These are phyloP conservation scores for Dipteronia sinensis DNA, from an alignment of 345 rosid genomes.

Conservation along the genomic window DNA sequence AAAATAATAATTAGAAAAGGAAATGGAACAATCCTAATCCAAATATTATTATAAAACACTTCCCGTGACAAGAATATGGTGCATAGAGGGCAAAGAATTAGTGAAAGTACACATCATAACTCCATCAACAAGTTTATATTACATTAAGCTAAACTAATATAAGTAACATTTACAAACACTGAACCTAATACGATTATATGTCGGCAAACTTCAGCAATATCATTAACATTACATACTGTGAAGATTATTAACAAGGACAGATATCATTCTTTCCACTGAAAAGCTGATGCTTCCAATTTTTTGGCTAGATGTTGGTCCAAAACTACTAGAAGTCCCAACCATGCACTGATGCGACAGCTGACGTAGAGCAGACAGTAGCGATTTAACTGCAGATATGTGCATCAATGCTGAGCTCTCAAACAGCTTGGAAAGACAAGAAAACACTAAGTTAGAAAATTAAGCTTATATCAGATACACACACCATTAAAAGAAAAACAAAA, in stretches of 20 bases:
- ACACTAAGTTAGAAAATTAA: conserved; percentile 38
- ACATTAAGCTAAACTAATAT: neutral
- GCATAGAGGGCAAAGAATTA: conserved; percentile 9
- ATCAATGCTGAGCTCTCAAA: conserved; percentile 98
- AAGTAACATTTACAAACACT: neutral
- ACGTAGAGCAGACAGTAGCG: conserved; percentile 88
- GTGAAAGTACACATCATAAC: conserved; percentile 7
- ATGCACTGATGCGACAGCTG: conserved; percentile 88
- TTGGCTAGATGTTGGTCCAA: conserved; percentile 73
- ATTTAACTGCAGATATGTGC: conserved; percentile 93
- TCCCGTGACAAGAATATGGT: no score
- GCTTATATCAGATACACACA: conserved; percentile 11
- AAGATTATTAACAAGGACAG: conserved; percentile 89
- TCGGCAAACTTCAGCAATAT: conserved; percentile 14
- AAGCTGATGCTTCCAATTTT: conserved; percentile 81
- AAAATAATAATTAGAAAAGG: no score
- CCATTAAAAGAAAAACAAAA: neutral
- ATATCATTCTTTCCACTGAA: conserved; percentile 94
- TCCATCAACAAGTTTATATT: neutral
- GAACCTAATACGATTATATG: neutral
- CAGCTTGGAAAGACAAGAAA: conserved; percentile 54
- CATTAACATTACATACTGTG: conserved; percentile 64
- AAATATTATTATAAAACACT: no score
- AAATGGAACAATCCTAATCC: no score
- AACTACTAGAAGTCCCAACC: conserved; percentile 64